Conservation (phyloP, 176 grass and related monocot species). For the Hordeum marinum region DNA sequence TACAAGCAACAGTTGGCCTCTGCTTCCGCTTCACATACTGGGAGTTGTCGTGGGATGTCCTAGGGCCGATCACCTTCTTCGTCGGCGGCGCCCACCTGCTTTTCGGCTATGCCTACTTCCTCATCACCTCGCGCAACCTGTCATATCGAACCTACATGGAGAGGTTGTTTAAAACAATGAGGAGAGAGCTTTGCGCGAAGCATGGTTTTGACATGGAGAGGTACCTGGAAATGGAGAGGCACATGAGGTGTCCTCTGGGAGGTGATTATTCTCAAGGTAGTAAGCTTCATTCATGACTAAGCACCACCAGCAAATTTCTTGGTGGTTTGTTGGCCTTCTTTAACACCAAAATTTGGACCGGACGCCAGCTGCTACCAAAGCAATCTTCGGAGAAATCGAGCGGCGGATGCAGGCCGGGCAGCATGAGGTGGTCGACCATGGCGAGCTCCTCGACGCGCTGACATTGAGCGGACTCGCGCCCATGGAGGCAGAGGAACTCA, state of each 20-base stretch:
- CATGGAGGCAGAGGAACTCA: conserved; percentile 40
- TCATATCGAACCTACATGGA: conserved; percentile 46
- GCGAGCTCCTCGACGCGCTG: conserved; percentile 34
- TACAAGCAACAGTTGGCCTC: conserved; percentile 25
- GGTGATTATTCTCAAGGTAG: background rate
- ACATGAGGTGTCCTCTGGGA: conserved; percentile 35
- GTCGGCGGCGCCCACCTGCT: conserved; percentile 32
- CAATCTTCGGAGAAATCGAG: conserved; percentile 17
- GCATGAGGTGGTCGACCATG: conserved; percentile 34
- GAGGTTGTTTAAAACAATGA: conserved; percentile 41
- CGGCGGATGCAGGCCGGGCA: conserved; percentile 24
- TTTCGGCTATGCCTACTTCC: conserved; percentile 50
- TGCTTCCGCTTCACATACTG: conserved; percentile 58
- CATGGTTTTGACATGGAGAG: conserved; percentile 40
- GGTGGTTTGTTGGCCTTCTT: background rate
- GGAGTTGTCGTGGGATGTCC: conserved; percentile 53
- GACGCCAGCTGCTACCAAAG: background rate
- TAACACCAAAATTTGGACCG: background rate
- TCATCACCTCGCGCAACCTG: conserved; percentile 55
- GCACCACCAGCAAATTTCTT: background rate
- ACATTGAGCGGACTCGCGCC: conserved; percentile 23
- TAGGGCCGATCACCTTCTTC: conserved; percentile 53
- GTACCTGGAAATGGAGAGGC: conserved; percentile 48
- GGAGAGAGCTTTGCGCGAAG: conserved; percentile 17
- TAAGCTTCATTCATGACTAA: conserved; percentile 12